phyloP scores from a whole-genome alignment of 2,329 filamentous ascomycete genomes.

The Plenodomus tracheiphilus region DNA sequence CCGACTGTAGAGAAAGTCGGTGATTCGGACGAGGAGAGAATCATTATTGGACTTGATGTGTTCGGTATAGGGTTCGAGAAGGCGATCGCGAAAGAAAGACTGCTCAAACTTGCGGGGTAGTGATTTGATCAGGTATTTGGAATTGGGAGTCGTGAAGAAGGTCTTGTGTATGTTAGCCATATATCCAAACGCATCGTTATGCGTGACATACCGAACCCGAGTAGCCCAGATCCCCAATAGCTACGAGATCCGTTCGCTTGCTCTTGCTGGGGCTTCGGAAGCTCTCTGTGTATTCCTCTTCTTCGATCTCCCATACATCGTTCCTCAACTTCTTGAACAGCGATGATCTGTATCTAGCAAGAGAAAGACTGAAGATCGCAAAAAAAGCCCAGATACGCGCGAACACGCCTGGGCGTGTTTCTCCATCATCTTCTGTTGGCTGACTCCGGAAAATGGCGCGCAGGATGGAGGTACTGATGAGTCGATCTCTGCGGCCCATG shows the following conservation, averaged over 20 bases:
- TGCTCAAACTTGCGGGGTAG: constrained; percentile 71
- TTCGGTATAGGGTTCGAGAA: constrained; percentile 65
- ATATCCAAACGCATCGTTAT: not conserved
- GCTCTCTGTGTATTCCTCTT: constrained; percentile 58
- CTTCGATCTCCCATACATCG: constrained; percentile 57
- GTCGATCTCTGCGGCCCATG: constrained; percentile 42
- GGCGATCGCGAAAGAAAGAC: constrained; percentile 68
- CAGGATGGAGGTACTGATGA: constrained; percentile 44
- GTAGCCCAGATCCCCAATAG: constrained; percentile 72
- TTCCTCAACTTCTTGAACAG: constrained; percentile 57
- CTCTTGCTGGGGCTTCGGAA: constrained; percentile 51
- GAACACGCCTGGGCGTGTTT: constrained; percentile 39
- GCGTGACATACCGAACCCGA: constrained; percentile 62
- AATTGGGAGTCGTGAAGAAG: constrained; percentile 70
- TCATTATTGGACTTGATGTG: constrained; percentile 64
- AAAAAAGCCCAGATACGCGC: constrained; percentile 58
- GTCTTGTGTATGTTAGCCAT: constrained; percentile 49
- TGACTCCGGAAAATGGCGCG: constrained; percentile 39
- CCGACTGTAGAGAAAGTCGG: constrained; percentile 65
- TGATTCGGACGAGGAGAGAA: constrained; percentile 71
- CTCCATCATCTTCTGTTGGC: constrained; percentile 17
- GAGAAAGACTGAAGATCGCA: constrained; percentile 54
- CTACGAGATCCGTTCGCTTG: constrained; percentile 50
- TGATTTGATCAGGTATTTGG: constrained; percentile 72
- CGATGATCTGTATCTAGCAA: constrained; percentile 52